Evolutionary conservation across 306 rosid species (phyloP).

Genomic region (Castanospermum australe): DNA sequence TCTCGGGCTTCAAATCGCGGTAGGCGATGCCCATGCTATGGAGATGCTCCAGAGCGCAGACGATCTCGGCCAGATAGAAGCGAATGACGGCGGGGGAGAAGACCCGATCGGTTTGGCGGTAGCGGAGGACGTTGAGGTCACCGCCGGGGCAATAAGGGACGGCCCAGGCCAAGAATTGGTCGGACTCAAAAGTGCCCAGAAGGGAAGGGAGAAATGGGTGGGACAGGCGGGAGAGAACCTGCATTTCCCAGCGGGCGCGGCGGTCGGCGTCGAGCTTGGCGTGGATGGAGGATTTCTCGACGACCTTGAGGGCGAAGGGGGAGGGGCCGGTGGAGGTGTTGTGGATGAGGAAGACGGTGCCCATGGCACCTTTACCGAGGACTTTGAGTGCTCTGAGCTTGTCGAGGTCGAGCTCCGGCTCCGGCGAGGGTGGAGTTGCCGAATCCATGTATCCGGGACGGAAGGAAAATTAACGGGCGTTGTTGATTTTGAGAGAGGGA

Average conservation of each 20-base stretch:
- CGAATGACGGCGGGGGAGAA: constrained; percentile 79
- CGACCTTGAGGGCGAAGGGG: constrained; percentile 76
- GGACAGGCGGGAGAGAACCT: constrained; percentile 63
- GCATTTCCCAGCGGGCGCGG: constrained; percentile 85
- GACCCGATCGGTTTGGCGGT: constrained; percentile 72
- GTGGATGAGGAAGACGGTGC: constrained; percentile 84
- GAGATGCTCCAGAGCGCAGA: constrained; percentile 81
- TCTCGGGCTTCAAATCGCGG: constrained; percentile 93
- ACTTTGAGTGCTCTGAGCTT: constrained; percentile 63
- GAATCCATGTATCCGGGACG: constrained; percentile 41
- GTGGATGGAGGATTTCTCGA: constrained; percentile 57
- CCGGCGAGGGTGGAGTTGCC: constrained; percentile 39
- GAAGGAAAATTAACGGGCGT: background rate
- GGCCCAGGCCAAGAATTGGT: constrained; percentile 69
- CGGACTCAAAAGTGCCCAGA: constrained; percentile 51
- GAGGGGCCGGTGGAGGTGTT: constrained; percentile 20
- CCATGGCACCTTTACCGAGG: constrained; percentile 94
- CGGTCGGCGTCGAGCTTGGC: constrained; percentile 72
- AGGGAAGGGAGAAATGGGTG: constrained; percentile 72
- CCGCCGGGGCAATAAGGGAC: constrained; percentile 94
- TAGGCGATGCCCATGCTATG: constrained; percentile 82
- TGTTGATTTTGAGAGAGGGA: background rate
- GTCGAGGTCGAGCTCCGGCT: constrained; percentile 58
- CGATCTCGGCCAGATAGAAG: constrained; percentile 79
- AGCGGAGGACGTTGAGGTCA: constrained; percentile 81